Base-by-base conservation (phyloP, 345 rosid species). In the Barbarea vulgaris region DNA sequence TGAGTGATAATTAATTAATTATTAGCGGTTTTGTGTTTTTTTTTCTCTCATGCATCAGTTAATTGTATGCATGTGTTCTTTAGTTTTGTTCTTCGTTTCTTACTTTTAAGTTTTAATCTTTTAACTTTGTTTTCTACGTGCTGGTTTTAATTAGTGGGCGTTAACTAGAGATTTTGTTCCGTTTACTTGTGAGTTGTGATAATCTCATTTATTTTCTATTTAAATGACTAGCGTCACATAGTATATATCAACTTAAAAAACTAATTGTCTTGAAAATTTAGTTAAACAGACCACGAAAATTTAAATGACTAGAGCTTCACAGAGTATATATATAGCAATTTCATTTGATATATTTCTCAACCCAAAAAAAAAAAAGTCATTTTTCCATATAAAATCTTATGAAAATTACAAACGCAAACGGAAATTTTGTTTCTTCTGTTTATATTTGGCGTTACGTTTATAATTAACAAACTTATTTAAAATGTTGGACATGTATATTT, bases 41-140 rank as follows among this genome's bases (percentile, higher is more conserved):
- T 73, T 51, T 63, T 47, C 51, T 44, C n/a, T 55, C 31, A 44
- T 56, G 50, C 65, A 55, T 33, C 50, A 44, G 27, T 64, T 42
- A 24, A 73, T 54, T 64, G 37, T 31, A 30, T 73, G 56, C 77
- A 42, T 55, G 64, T 54, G 34, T 3, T 64, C 19, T 64, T 64
- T 54, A 11, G 55, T 28, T 39, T 28, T 53, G 70, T 60, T 60
- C 30, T 50, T 72, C 10, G 17, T 17, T 39, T 39, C 39, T 18
- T 69, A 54, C 11, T 25, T 51, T 60, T 7, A 48, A 19, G 7
- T 25, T 51, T 60, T 7, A 48, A 19, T 2, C 31, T 67, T 67
- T 22, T 22, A 11, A 34, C 15, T 24, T 21, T 9, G 41, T 42
- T 72, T 36, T 70, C 9, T 37, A 24, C 21, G 46, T 19, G 55